Conservation (phyloP, 1,139 yeast genomes). For the Geotrichum cucujoidarum region DNA sequence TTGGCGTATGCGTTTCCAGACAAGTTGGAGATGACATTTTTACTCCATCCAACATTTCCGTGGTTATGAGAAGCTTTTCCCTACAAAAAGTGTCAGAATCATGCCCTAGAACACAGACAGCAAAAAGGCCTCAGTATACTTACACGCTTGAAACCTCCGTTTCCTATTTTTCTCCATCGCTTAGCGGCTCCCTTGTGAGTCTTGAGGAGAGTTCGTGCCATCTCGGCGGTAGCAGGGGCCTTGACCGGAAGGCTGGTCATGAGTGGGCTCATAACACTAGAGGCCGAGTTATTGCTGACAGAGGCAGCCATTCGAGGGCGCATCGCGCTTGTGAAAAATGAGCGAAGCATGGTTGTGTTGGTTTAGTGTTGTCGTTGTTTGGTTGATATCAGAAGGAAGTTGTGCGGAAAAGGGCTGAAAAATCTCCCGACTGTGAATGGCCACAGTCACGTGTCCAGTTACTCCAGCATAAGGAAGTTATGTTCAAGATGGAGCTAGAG, state of each 20-base stretch:
- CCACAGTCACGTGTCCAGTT: no score
- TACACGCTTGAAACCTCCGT: conserved; percentile 47
- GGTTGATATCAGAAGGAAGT: neutral
- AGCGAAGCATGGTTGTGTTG: conserved; percentile 7
- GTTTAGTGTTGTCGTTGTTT: neutral
- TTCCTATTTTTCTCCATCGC: conserved; percentile 71
- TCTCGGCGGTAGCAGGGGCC: conserved; percentile 12
- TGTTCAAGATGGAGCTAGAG: no score
- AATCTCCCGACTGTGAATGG: no score
- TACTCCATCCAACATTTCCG: conserved; percentile 86
- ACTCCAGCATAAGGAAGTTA: no score
- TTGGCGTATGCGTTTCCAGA: conserved; percentile 61
- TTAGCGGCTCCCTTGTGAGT: conserved; percentile 76
- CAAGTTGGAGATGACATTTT: conserved; percentile 54
- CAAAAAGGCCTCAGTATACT: conserved; percentile 20
- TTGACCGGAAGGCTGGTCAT: conserved; percentile 2
- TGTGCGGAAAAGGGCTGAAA: no score
- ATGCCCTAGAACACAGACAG: neutral
- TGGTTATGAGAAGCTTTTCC: conserved; percentile 87
- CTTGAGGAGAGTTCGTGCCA: conserved; percentile 46
- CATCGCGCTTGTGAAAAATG: conserved; percentile 8
- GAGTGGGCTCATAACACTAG: conserved; percentile 10
- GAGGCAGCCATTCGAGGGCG: conserved; percentile 9
- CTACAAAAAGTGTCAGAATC: conserved; percentile 19
- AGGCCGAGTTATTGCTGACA: conserved; percentile 1